Conservation (phyloP, 2,329 filamentous ascomycete genomes). For the Talaromyces rugulosus region DNA sequence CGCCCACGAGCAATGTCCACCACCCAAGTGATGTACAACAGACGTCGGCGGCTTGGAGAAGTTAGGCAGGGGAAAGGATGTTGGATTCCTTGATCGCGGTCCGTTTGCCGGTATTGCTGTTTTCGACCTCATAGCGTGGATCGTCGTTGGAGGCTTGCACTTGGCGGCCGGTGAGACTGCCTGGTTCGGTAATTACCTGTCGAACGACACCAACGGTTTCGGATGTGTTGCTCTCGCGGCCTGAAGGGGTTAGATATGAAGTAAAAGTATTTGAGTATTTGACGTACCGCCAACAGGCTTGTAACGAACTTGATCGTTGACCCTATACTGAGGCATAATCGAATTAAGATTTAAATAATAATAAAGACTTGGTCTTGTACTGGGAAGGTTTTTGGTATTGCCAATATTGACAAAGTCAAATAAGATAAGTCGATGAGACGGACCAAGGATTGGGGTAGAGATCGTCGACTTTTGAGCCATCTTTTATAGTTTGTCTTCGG, state of each 20-base stretch:
- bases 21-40: neutral
- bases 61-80: constrained; percentile 21
- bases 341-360: neutral
- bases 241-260: constrained; percentile 19
- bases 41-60: neutral
- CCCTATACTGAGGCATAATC: constrained; percentile 24
- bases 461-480: neutral
- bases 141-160: constrained; percentile 30
- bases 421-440: neutral
- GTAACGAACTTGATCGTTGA: constrained; percentile 36
- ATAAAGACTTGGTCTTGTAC: neutral
- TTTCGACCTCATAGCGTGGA: constrained; percentile 36
- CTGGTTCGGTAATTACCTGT: constrained; percentile 30
- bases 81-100: constrained; percentile 28
- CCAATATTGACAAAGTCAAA: neutral
- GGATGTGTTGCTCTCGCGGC: constrained; percentile 36
- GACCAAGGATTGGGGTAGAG: neutral
- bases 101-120: constrained; percentile 22
- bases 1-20: constrained; percentile 1
- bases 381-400: neutral
- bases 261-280: neutral
- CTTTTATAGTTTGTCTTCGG: neutral
- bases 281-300: constrained; percentile 39
- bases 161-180: constrained; percentile 30
- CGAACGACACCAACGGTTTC: constrained; percentile 34